phyloP scores from a whole-genome alignment of 2,329 filamentous ascomycete genomes.

The Colletotrichum sublineola region DNA sequence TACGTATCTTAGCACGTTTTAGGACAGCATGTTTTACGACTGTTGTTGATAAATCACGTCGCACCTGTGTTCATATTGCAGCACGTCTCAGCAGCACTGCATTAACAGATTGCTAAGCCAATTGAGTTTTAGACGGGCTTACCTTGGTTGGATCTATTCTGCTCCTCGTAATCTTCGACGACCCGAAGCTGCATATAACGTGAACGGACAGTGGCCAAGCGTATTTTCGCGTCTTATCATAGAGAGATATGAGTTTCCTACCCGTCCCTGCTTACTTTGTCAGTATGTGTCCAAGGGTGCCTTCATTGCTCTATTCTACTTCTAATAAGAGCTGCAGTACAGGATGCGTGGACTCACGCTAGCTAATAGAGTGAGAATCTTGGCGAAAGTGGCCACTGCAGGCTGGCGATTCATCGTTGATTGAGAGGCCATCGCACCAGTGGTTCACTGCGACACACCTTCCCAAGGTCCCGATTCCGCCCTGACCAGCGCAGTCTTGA shows the following conservation, averaged over 20 bases:
- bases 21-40: background rate
- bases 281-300: constrained; percentile 9
- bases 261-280: background rate
- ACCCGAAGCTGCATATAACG: too few species aligned
- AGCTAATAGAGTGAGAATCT: constrained; percentile 4
- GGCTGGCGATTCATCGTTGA: constrained; percentile 5
- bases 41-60: background rate
- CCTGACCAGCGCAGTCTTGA: background rate
- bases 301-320: background rate
- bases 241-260: constrained; percentile 12
- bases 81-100: background rate
- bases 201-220: background rate
- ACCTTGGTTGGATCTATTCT: background rate
- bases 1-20: too few species aligned
- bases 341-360: background rate
- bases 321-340: constrained; percentile 30
- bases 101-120: background rate
- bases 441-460: constrained; percentile 1
- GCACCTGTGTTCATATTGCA: background rate
- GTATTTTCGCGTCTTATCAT: background rate
- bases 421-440: background rate
- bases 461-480: background rate
- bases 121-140: background rate
- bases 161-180: too few species aligned
- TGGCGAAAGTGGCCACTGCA: constrained; percentile 15